Base-by-base conservation (phyloP, 2,329 filamentous ascomycete species). In the Microdochium bolleyi region DNA sequence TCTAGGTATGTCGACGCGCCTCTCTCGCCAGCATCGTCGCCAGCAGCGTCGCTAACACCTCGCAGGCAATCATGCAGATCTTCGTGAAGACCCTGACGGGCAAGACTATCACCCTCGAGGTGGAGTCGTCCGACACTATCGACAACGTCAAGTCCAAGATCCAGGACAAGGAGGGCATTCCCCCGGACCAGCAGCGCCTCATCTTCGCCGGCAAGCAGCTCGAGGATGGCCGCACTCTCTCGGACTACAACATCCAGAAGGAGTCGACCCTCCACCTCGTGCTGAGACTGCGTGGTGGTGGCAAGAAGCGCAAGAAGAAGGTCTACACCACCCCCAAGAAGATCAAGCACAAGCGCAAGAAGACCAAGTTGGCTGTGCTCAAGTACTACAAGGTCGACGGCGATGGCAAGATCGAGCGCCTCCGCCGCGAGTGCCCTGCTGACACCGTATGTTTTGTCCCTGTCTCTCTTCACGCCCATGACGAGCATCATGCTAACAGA, bases 271-370 rank as follows among this genome's bases (percentile, higher is more conserved):
- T 99, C 64, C 94, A 99, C 80, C 82, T 97, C 67, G 94, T 99
- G 68, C 87, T 99, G 68, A 90, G 94, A 73, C 91, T 99, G 58
- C 94, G 92, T 84, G 94, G 94, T 84, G 94, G 92, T 77, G 92
- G 78, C 73, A 99, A 99, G 91, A 96, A 97, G 89, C 87, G 95
- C 79, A 99, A 99, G 90, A 96, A 96, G 91, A 99, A 99, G 92
- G 94, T 99, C 67, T 99, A 99, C 89, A 97, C 90, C 75, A 99
- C 94, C 71, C 94, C 94, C 76, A 99, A 99, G 92, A 99, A 99
- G 91, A 99, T 99, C 88, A 99, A 99, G 94, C 94, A 99, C 88
- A 99, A 99, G 92, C 88, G 91, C 83, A 99, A 97, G 91, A 99
- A 99, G 92, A 96, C 89, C 86, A 99, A 99, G 88, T 82, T 99